These are phyloP conservation scores for Globisporangium splendens DNA, from an alignment of 352 stramenopile genomes.

Conservation along the genomic window DNA sequence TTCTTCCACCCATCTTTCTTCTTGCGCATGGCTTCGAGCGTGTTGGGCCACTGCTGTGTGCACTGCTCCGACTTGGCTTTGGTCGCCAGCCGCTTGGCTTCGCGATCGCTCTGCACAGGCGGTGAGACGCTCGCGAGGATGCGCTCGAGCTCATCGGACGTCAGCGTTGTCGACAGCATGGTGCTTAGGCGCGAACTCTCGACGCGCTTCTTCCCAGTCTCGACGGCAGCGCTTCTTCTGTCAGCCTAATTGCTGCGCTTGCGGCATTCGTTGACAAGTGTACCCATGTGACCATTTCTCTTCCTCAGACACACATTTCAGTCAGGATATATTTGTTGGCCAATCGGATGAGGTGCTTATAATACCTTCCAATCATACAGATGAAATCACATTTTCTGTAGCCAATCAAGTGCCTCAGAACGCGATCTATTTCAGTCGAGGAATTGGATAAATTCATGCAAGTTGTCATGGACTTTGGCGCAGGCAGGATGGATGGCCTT, in stretches of 20 bases:
- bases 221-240: neutral
- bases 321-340: neutral
- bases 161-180: slow-evolving; percentile 48
- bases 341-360: neutral
- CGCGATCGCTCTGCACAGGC: slow-evolving; percentile 58
- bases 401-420: slow-evolving; percentile 8
- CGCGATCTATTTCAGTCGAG: slow-evolving; percentile 5
- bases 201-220: neutral
- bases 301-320: too few relatives aligned
- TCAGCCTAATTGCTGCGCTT: too few relatives aligned
- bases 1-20: slow-evolving; percentile 92
- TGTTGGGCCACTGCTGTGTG: slow-evolving; percentile 89
- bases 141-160: slow-evolving; percentile 58
- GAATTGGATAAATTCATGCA: neutral
- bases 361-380: neutral
- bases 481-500: too few relatives aligned
- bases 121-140: slow-evolving; percentile 72
- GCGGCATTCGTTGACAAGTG: too few relatives aligned
- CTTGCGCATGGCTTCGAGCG: slow-evolving; percentile 83
- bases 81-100: slow-evolving; percentile 52
- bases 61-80: slow-evolving; percentile 81
- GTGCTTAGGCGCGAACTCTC: neutral
- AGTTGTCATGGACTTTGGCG: too few relatives aligned
- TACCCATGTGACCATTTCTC: too few relatives aligned
- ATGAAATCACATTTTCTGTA: neutral